These are phyloP conservation scores for Termitomyces sp. DNA, from an alignment of 1,284 basidiomycete species.

Conservation along the genomic window DNA sequence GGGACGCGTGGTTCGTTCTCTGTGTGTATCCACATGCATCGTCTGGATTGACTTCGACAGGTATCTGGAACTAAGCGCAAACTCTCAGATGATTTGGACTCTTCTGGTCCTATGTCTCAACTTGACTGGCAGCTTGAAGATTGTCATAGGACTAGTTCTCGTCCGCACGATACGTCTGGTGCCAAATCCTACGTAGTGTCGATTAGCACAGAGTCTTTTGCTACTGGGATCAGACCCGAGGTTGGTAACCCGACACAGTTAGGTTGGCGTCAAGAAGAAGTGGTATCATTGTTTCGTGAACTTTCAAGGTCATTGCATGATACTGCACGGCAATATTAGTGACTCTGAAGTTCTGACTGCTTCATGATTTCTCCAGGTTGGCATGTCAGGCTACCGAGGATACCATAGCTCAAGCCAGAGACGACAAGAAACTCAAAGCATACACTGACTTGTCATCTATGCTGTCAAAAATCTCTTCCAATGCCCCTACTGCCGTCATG, in stretches of 20 bases:
- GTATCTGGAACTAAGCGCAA: constrained; percentile 12
- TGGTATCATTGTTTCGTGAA: constrained; percentile 26
- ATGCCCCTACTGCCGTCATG: constrained; percentile 34
- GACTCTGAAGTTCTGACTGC: constrained; percentile 1
- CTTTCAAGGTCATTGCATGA: constrained; percentile 36
- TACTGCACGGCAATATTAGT: not conserved
- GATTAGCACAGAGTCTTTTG: not conserved
- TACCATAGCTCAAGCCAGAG: constrained; percentile 33
- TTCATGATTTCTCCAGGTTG: constrained; percentile 27
- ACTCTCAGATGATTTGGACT: constrained; percentile 1
- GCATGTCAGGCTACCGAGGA: constrained; percentile 40
- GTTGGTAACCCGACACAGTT: not conserved
- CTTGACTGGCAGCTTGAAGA: not conserved
- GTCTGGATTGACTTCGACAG: not conserved
- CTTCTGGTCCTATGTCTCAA: not conserved
- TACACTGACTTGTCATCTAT: constrained; percentile 43
- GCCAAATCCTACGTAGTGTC: not conserved
- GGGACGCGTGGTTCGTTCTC: constrained; percentile 5
- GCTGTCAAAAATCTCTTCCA: constrained; percentile 37
- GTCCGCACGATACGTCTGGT: not conserved
- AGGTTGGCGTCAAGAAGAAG: constrained; percentile 10
- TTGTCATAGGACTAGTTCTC: not conserved
- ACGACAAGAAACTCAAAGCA: constrained; percentile 37
- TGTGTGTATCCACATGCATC: not conserved
- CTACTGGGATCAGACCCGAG: not conserved